A percentile compares a stretch with the other conserved stretches of the same genome.
These are phyloP conservation scores for Beauveria varroae DNA, from an alignment of 2,329 filamentous ascomycete genomes.

Conservation along the genomic window DNA sequence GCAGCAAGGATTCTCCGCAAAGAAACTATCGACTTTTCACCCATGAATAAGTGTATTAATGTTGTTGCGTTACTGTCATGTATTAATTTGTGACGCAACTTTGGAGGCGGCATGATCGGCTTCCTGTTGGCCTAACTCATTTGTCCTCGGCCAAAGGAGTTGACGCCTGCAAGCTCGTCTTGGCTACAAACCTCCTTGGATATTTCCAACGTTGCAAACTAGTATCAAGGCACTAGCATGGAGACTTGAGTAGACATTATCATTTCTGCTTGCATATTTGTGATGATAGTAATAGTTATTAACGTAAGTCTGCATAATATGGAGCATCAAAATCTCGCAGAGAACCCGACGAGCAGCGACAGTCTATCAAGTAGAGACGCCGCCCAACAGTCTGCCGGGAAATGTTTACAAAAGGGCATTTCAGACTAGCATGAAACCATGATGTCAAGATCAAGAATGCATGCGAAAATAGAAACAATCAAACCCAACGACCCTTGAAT, in stretches of 20 bases:
- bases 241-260: background rate
- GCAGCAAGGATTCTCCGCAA: no score
- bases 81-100: no score
- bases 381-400: background rate
- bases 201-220: no score
- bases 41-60: no score
- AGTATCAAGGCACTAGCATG: no score
- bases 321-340: background rate
- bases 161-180: no score
- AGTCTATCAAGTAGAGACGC: background rate
- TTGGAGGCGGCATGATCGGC: no score
- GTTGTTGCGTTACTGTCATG: no score
- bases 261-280: background rate
- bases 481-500: background rate
- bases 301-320: background rate
- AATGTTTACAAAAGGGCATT: background rate
- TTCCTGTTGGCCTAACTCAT: no score
- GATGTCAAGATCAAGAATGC: background rate
- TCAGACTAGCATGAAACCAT: background rate
- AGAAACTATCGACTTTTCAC: no score
- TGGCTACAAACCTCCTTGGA: no score
- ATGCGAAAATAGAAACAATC: background rate
- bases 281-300: background rate
- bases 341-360: background rate
- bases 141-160: no score